Base-by-base conservation (phyloP, 345 rosid genomes). In the Mangifera indica region DNA sequence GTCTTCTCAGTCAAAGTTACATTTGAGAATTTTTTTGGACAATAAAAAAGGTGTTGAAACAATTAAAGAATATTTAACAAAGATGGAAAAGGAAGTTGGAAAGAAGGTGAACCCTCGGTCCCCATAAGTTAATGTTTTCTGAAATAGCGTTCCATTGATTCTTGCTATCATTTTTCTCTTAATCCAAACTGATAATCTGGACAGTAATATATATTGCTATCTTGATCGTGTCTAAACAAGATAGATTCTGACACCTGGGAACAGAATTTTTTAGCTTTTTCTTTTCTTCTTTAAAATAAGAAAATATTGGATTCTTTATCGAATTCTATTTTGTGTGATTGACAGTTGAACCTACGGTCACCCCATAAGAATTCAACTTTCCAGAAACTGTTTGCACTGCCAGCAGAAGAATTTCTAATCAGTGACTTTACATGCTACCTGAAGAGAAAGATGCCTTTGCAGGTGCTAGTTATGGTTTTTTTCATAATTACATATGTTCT, bases 51-150 rank as follows among this genome's bases (percentile, higher is more conserved):
- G 97, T 62, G 90, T 81, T 68, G 90, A 87, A 76, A 89, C 91
- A 40, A 82, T 92, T 54, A 92, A 80, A 73, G 97, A 87, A 44
- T 92, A 87, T 81, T 79, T 90, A 66, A 84, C 89, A 52, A 92
- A 86, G 78, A 89, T 89, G 83, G 98, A 88, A 76, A 94, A 88
- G 82, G 98, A 92, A 86, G 92, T 94, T 9, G 98, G 98, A 56
- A 90, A 85, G 88, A 90, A 90, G 98, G 97, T 90, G 81, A 73
- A 68, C 29, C 67, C 29, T 69, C 44, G 7, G 58, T 18, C 34
- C 29, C 20, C 26, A 63, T 29, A 22, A 22, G 17, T 48, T 24
- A 12, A 21, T 63, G 32, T 70, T 56, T 25, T 5, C 22, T 24
- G 32, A 49, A 57, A 54, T 70, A 51, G 56, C 37, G 32, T 63